Base-by-base conservation (phyloP, 176 grass and related monocot genomes). In the Oropetium thomaeum region DNA sequence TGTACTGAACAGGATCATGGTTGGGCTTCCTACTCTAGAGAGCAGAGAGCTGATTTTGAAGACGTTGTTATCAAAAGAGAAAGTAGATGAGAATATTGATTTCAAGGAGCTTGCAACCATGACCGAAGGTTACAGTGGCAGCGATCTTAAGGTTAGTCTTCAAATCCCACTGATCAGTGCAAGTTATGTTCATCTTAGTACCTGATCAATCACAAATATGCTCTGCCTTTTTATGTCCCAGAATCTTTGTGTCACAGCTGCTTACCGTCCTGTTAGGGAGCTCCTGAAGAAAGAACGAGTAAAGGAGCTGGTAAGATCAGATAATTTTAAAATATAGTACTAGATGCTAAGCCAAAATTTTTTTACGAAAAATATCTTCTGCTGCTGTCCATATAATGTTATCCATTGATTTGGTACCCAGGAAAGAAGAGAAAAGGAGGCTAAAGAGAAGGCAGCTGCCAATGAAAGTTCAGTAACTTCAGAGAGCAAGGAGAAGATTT, bases 241-340 rank as follows among this genome's bases (percentile, higher is more conserved):
- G 96, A 99, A 92, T 70, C 82, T 99, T 14, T 99, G 96, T 45
- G 82, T 96, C 14, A 90, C 92, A 4, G 96, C 96, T 74, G 96
- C 96, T 45, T 99, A 99, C 72, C 87, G 80, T 33, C 96, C 92
- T 25, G 89, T 99, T 59, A 90, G 91, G 64, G 96, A 99, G 87
- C 88, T 99, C 8, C 79, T 99, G 58, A 86, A 96, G 69, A 92
- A 66, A 83, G 92, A 99, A 75, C 80, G 87, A 64, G 85, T 84
- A 31, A 96, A 89, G 37, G 89, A 94, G 69, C 63, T 96, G 80
- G 96, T 99, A 85, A 84, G 35, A n/a, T n/a, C n/a, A n/a, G n/a
- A n/a, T n/a, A n/a, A n/a, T n/a, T n/a, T n/a, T n/a, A n/a, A n/a
- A n/a, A n/a, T n/a, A n/a, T n/a, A n/a, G n/a, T n/a, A n/a, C n/a